Evolutionary conservation across 306 rosid species (phyloP), one percentile per base, ranked within the genome.

Genomic region (Cyamopsis tetragonoloba): DNA sequence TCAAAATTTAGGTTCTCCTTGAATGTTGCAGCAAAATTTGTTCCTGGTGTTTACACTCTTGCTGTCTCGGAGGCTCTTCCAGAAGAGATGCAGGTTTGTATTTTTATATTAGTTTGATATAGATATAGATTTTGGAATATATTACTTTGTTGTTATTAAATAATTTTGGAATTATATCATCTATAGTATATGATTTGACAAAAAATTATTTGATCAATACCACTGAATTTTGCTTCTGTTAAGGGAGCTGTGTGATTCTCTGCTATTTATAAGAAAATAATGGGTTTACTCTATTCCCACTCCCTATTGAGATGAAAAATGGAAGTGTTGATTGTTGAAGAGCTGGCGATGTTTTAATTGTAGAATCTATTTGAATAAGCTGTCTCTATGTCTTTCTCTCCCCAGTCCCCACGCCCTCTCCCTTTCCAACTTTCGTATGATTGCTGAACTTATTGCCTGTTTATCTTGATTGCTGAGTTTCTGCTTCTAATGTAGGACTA

Each of bases 41-140:
- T 66, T 68, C 96, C 96, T 48, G 96, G 98, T 22, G 88, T 89
- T 71, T 92, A 92, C 79, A 87, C 98, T 62, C 98, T 92, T 58
- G 95, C 98, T 34, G 96, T 92, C 79, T 92, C 98, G 4, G 98
- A 92, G 88, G 87, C 91, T 68, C 96, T 92, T 62, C 87, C 96
- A 0, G 98, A 92, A 77, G 98, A 92, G 54, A 70, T 92, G 87
- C 93, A 92, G 98, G 98, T 92, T 73, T 28, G 75, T 71, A 30
- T 30, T 62, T 62, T 59, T 41, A 20, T n/a, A 4, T 37, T 30
- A 39, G 32, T 71, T 5, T 26, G 17, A 64, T 31, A 15, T 13
- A 32, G 58, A 51, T 60, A 15, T 13, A 32, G 58, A 51, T 60
- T 6, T 31, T 28, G 50, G 9, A 44, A 47, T 67, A 53, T 22